phyloP scores from a whole-genome alignment of 352 stramenopile genomes.

The Nothophytophthora sp. region DNA sequence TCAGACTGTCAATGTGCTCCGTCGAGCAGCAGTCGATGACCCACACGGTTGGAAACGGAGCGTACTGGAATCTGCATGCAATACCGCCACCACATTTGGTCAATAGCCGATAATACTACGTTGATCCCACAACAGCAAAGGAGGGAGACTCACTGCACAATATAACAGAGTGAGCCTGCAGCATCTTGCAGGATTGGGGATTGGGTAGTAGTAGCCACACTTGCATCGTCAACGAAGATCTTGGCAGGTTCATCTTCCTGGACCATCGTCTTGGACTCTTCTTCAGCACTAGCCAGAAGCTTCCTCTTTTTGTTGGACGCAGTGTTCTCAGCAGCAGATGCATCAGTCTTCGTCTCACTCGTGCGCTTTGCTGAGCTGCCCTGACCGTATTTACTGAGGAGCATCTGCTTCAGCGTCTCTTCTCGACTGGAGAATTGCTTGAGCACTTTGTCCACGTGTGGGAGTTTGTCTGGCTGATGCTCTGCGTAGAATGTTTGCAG shows the following conservation, averaged over 20 bases:
- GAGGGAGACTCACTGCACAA: constrained; percentile 28
- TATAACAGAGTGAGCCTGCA: constrained; percentile 20
- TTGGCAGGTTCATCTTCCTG: constrained; percentile 5
- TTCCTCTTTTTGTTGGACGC: constrained; percentile 28
- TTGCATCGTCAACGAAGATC: constrained; percentile 5
- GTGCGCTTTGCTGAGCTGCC: not conserved
- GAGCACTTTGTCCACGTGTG: constrained; percentile 49
- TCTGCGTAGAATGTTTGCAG: constrained; percentile 53
- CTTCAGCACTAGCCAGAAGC: not conserved
- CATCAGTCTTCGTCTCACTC: not conserved
- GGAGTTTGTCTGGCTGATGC: constrained; percentile 54
- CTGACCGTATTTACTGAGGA: constrained; percentile 52
- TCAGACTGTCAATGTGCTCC: constrained; percentile 31
- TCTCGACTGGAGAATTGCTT: constrained; percentile 64
- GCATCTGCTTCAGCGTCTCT: constrained; percentile 62
- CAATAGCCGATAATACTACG: not conserved
- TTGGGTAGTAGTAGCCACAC: not conserved
- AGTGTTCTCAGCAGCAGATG: not conserved
- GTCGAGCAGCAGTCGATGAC: constrained; percentile 49
- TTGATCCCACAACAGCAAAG: not conserved
- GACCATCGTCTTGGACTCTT: too few relatives aligned
- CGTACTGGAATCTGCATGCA: constrained; percentile 18
- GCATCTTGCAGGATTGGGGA: not conserved
- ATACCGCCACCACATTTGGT: not conserved
- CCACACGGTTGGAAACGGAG: constrained; percentile 48